These are phyloP conservation scores for Plenodomus lindquistii DNA, from an alignment of 2,329 filamentous ascomycete species.

Conservation along the genomic window DNA sequence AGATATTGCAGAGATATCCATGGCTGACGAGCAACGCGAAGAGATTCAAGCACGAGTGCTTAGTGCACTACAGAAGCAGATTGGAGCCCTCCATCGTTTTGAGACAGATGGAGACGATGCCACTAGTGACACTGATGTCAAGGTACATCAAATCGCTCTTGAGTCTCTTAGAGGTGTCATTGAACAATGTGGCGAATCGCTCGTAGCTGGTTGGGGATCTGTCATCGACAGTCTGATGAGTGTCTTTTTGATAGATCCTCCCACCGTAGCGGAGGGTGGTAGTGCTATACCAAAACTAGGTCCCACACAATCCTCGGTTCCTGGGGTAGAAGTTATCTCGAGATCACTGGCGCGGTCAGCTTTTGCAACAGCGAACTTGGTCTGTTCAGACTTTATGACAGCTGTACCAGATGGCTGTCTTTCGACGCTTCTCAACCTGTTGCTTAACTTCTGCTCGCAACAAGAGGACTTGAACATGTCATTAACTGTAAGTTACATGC, in stretches of 20 bases:
- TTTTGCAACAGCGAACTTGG: slow-evolving; percentile 86
- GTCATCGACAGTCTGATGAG: slow-evolving; percentile 84
- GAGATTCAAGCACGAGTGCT: slow-evolving; percentile 74
- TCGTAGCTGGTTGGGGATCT: slow-evolving; percentile 82
- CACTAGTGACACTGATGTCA: slow-evolving; percentile 67
- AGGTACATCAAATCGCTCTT: slow-evolving; percentile 78
- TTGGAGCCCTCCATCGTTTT: slow-evolving; percentile 59
- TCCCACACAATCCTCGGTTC: background rate
- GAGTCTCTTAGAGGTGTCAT: slow-evolving; percentile 81
- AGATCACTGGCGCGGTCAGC: slow-evolving; percentile 79
- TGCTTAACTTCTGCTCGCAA: slow-evolving; percentile 88
- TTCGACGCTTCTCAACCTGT: slow-evolving; percentile 81
- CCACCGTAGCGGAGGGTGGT: background rate
- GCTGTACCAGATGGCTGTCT: slow-evolving; percentile 70
- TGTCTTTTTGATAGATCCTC: slow-evolving; percentile 61
- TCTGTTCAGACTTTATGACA: slow-evolving; percentile 91
- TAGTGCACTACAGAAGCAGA: slow-evolving; percentile 64
- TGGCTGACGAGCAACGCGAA: slow-evolving; percentile 47
- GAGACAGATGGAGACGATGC: slow-evolving; percentile 58
- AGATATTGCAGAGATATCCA: slow-evolving; percentile 56
- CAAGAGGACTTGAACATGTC: slow-evolving; percentile 93
- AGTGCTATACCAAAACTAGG: background rate
- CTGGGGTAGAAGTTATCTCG: slow-evolving; percentile 55
- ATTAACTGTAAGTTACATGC: slow-evolving; percentile 67
- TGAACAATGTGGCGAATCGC: slow-evolving; percentile 83